Conservation (phyloP, 1,139 yeast species). For the Scheffersomyces illinoinensis region DNA sequence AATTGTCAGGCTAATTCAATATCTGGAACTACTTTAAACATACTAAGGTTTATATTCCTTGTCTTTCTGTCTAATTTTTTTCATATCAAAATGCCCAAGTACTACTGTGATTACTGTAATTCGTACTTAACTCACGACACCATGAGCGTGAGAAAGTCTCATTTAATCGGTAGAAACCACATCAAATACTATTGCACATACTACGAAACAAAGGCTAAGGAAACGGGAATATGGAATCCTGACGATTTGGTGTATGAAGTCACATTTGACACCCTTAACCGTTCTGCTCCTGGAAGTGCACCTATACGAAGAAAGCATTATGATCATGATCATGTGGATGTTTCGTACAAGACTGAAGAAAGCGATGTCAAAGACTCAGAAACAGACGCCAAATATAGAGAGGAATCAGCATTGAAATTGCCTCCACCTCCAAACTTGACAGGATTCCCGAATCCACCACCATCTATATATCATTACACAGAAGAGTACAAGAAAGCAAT, state of each 20-base stretch:
- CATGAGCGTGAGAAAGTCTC: slow-evolving; percentile 81
- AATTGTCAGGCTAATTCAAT: background rate
- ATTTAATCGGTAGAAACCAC: slow-evolving; percentile 79
- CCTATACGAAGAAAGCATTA: background rate
- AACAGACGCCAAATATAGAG: slow-evolving; percentile 4
- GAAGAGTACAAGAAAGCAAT: slow-evolving; percentile 12
- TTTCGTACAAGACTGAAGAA: slow-evolving; percentile 4
- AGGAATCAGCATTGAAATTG: slow-evolving; percentile 14
- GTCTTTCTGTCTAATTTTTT: background rate
- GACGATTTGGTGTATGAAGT: slow-evolving; percentile 43
- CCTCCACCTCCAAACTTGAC: slow-evolving; percentile 45
- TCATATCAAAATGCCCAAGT: slow-evolving; percentile 45
- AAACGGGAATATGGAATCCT: slow-evolving; percentile 47
- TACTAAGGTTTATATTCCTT: too few species aligned
- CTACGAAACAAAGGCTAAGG: slow-evolving; percentile 60
- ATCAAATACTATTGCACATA: slow-evolving; percentile 73
- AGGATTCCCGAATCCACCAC: slow-evolving; percentile 47
- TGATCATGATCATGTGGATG: background rate
- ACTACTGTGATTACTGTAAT: slow-evolving; percentile 87
- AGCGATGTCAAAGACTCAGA: slow-evolving; percentile 9
- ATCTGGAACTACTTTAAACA: background rate
- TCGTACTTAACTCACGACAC: slow-evolving; percentile 88
- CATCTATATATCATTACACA: slow-evolving; percentile 18
- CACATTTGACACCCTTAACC: slow-evolving; percentile 36
- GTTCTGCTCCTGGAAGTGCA: slow-evolving; percentile 45